Evolutionary conservation across 768 basidiomycete genomes (phyloP), one percentile per base, ranked within the genome.

Genomic region (Phlegmacium glaucopus): DNA sequence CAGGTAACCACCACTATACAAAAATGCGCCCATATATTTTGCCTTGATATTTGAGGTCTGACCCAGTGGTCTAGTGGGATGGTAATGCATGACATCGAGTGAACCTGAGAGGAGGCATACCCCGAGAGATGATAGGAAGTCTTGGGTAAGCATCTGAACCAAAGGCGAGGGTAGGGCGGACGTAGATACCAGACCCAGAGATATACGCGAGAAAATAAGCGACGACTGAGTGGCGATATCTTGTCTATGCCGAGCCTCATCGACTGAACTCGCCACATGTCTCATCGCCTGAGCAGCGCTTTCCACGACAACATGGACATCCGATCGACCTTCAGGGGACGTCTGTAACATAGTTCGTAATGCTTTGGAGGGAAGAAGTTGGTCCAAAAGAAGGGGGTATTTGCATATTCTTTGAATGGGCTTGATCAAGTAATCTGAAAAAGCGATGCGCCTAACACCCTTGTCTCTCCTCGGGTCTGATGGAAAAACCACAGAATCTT

Each of bases 361-460:
- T 11, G 61, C 48, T 51, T 70, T 70, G 11, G 66, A 59, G 4
- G 70, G 63, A 42, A 66, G 64, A 29, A 96, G 76, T 56, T 88
- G 83, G 48, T 83, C 85, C 38, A 99, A 79, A 8, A 99, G 76
- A 42, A 98, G 77, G 13, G 94, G 92, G 61, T 99, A 99, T 56
- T 86, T 90, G 78, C 94, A 97, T 42, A 99, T 87, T 42, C 94
- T 76, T 66, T 99, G 95, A 12, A 97, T 79, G n/a, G 95, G 95
- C 66, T 93, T 93, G 70, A 99, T 97, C 69, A 97, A 77, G 61
- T 94, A 94, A 68, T 98, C 95, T 55, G 80, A 70, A 64, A 89
- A 82, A 48, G 76, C 74, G 30, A 89, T 76, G 16, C 79, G 78
- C 39, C 58, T 53, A 16, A 44, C 35, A n/a, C 41, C 37, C 48